These are phyloP conservation scores for Tetracladium setigerum DNA, from an alignment of 495 filamentous ascomycete species.

Conservation along the genomic window DNA sequence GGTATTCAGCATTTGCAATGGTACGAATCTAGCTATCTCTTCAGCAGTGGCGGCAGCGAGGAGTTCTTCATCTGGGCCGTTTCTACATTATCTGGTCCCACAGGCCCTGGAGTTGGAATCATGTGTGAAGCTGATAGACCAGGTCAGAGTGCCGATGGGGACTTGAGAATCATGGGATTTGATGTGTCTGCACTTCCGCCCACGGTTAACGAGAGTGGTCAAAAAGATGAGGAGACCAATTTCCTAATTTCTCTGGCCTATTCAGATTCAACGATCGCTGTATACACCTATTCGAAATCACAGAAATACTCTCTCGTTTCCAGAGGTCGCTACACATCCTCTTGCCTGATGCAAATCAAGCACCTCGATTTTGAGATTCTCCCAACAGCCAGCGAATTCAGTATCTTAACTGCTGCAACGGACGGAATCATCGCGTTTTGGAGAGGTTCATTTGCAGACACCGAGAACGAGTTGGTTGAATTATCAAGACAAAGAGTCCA, in stretches of 20 bases:
- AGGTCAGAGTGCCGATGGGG: conserved; percentile 50
- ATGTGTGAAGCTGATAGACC: conserved; percentile 54
- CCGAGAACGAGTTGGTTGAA: neutral
- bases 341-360: conserved; percentile 66
- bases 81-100: conserved; percentile 39
- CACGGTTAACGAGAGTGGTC: neutral
- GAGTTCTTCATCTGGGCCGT: conserved; percentile 85
- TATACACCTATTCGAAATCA: conserved; percentile 50
- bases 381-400: conserved; percentile 1
- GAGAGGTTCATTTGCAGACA: neutral
- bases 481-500: conserved; percentile 43
- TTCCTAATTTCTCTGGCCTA: conserved; percentile 60
- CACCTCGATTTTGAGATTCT: conserved; percentile 34
- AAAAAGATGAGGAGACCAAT: conserved; percentile 27
- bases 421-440: conserved; percentile 39
- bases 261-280: conserved; percentile 70
- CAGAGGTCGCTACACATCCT: conserved; percentile 60
- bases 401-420: conserved; percentile 44
- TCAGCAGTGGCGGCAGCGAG: conserved; percentile 79
- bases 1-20: conserved; percentile 79
- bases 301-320: conserved; percentile 47
- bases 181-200: conserved; percentile 33
- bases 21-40: conserved; percentile 60
- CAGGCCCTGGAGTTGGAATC: conserved; percentile 42
- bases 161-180: conserved; percentile 75